phyloP scores from a whole-genome alignment of 192 early-diverging fungal genomes.

The Diversispora epigaea region DNA sequence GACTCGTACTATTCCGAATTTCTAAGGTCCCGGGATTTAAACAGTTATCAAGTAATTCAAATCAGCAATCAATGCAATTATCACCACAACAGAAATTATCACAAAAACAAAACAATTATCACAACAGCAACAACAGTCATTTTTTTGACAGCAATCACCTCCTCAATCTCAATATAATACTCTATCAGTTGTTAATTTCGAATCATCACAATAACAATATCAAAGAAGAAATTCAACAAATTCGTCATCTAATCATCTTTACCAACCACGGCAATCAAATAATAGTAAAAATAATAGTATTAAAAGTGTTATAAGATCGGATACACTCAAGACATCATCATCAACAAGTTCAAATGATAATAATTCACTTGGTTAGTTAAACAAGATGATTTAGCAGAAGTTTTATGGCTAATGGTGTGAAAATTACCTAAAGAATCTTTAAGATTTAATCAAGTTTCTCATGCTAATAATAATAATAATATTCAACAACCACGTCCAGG shows the following conservation, averaged over 20 bases:
- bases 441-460: background rate
- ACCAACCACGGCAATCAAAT: background rate
- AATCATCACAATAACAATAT: no score
- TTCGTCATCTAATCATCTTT: no score
- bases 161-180: no score
- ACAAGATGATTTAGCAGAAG: conserved; percentile 29
- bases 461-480: background rate
- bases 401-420: conserved; percentile 12
- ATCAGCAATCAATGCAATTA: background rate
- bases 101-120: no score
- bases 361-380: conserved; percentile 24
- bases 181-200: no score
- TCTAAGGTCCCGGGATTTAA: conserved; percentile 10
- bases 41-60: background rate
- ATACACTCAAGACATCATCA: background rate
- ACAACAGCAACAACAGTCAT: no score
- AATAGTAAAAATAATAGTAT: background rate
- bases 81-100: background rate
- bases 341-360: background rate
- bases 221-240: no score
- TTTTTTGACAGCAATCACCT: no score
- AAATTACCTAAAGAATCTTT: conserved; percentile 15
- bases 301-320: background rate
- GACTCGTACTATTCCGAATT: background rate
- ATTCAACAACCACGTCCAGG: background rate